A percentile compares a stretch with the other conserved stretches of the same genome.
Conservation (phyloP, 2,329 filamentous ascomycete genomes). For the Colletotrichum horii region DNA sequence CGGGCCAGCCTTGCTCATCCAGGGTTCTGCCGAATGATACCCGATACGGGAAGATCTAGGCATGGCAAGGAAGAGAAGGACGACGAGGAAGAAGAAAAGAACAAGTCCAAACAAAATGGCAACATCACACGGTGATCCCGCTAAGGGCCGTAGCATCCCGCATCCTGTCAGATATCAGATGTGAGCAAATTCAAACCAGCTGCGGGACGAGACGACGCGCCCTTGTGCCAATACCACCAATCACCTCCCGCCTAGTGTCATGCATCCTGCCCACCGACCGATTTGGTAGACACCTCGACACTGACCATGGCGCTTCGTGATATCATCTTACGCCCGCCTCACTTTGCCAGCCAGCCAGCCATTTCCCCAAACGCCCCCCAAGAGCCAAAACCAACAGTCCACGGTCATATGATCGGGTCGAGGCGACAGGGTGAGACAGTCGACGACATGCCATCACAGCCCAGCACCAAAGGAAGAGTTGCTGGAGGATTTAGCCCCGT, state of each 20-base stretch:
- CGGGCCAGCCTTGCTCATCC: not conserved
- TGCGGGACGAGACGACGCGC: not conserved
- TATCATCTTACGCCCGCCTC: conserved; percentile 21
- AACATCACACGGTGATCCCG: not conserved
- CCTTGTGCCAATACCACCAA: conserved; percentile 5
- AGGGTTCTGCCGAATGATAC: not conserved
- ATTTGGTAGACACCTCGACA: not conserved
- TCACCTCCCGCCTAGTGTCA: conserved; percentile 10
- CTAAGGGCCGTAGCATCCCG: conserved; percentile 6
- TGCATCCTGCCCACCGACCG: conserved; percentile 8
- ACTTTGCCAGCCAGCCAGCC: not conserved
- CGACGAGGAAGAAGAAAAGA: not conserved
- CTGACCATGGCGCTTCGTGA: conserved; percentile 12
- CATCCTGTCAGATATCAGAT: conserved; percentile 14
- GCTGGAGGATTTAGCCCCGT: not conserved
- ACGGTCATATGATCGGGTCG: conserved; percentile 6
- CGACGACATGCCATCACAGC: not conserved
- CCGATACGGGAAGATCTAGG: not conserved
- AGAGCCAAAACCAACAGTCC: not conserved
- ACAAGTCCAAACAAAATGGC: not conserved
- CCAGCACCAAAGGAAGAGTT: not conserved
- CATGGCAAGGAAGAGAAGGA: not conserved
- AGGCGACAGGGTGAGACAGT: conserved; percentile 8
- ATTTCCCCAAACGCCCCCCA: not conserved
- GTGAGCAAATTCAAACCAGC: not conserved